phyloP scores from a whole-genome alignment of 2,329 filamentous ascomycete genomes.

The Kalmusia sp. region DNA sequence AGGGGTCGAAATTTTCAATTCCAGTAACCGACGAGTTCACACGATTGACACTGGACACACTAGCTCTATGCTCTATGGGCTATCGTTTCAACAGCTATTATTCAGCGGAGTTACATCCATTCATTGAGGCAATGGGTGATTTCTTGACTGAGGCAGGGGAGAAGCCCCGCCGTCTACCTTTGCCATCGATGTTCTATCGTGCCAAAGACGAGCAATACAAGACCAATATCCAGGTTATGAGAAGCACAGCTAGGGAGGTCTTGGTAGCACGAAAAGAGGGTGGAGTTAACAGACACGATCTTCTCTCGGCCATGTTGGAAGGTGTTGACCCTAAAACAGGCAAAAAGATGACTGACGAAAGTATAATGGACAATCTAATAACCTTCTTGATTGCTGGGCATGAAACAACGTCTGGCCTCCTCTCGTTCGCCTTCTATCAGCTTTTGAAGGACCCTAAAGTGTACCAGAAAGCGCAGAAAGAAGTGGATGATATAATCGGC shows the following conservation, averaged over 20 bases:
- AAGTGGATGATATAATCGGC: neutral
- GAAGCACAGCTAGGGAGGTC: conserved; percentile 59
- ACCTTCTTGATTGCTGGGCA: conserved; percentile 63
- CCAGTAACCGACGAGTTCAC: conserved; percentile 37
- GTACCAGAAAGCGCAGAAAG: neutral
- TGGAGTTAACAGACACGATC: conserved; percentile 50
- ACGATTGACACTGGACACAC: conserved; percentile 33
- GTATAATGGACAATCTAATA: conserved; percentile 70
- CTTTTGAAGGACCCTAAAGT: conserved; percentile 56
- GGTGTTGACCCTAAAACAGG: conserved; percentile 66
- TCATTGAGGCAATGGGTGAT: conserved; percentile 31
- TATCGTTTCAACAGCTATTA: conserved; percentile 42
- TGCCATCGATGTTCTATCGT: conserved; percentile 19
- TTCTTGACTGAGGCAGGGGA: conserved; percentile 22
- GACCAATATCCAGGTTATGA: conserved; percentile 59
- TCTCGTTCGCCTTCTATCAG: conserved; percentile 53
- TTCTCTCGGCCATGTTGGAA: conserved; percentile 64
- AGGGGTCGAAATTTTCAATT: conserved; percentile 35
- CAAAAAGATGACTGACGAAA: conserved; percentile 59
- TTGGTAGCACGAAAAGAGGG: conserved; percentile 58
- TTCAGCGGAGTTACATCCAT: conserved; percentile 30
- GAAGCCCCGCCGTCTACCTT: conserved; percentile 9
- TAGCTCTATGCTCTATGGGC: conserved; percentile 38
- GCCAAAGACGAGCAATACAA: conserved; percentile 53
- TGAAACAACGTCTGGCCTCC: conserved; percentile 30